Base-by-base conservation (phyloP, 805 yeast species). In the Schwanniomyces yamadae region DNA sequence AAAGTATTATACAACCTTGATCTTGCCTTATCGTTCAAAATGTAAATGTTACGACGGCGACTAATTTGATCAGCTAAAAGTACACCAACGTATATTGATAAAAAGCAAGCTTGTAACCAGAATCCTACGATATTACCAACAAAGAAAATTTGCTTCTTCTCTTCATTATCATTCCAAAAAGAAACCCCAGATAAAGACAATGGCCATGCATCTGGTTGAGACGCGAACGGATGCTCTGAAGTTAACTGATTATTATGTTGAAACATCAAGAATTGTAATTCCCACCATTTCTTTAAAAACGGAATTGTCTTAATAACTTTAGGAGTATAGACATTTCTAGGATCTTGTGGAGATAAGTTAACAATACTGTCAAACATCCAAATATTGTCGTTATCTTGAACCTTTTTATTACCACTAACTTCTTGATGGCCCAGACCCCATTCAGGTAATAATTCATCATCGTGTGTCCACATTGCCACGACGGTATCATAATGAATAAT, bases 361-460 rank as follows among this genome's bases (percentile, higher is more conserved):
- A 78, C 59, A 46, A 91, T 87, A 9, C 71, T 65, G 43, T 88
- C 95, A 44, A 90, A 66, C 30, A 55, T 54, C 99, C 99, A 93
- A 15, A 72, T 63, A 55, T 85, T 87, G 35, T 78, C 76, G 10
- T 69, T 48, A 31, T 84, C 95, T 23, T 59, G 75, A 14, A 82
- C 57, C 57, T 87, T 83, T 60, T 93, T 93, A 69, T 85, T 87
- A 56, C 99, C 99, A 57, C 93, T 88, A 40, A 93, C 89, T 66
- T 93, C 99, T 57, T 83, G 89, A 58, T 93, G 98, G 35, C 69
- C 66, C 57, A 80, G 85, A 1, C 84, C 99, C 99, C 99, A 93
- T 11, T 87, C 97, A 13, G 99, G 99, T 40, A 93, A 76, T 28
- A 78, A 57, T 39, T 75, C 80, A 52, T 86, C 95, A 50, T 82